These are phyloP conservation scores for Hirsutella thompsonii DNA, from an alignment of 2,329 filamentous ascomycete species.

Conservation along the genomic window DNA sequence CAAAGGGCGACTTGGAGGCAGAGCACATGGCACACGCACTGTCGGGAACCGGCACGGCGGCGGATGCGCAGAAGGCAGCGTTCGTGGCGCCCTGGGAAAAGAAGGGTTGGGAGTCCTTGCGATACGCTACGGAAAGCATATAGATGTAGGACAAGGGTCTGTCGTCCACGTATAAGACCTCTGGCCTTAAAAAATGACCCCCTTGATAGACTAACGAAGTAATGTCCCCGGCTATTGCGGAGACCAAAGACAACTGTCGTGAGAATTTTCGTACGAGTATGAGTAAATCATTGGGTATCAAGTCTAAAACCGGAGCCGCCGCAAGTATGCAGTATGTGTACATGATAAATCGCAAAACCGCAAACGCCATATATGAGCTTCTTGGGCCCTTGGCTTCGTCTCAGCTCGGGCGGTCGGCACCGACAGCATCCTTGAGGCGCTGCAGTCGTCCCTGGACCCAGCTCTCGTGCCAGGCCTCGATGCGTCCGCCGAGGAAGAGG, in stretches of 20 bases:
- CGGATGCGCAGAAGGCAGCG: slow-evolving; percentile 65
- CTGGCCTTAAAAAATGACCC: too few species aligned
- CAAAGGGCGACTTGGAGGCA: slow-evolving; percentile 54
- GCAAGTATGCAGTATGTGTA: too few species aligned
- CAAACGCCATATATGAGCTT: too few species aligned
- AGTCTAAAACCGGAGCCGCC: too few species aligned
- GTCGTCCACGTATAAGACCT: too few species aligned
- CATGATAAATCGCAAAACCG: too few species aligned
- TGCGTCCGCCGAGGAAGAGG: slow-evolving; percentile 72
- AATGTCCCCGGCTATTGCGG: too few species aligned
- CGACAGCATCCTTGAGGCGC: slow-evolving; percentile 49
- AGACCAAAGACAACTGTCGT: too few species aligned
- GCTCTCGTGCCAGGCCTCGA: slow-evolving; percentile 65
- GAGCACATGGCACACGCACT: slow-evolving; percentile 60
- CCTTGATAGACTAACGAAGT: too few species aligned
- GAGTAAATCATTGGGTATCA: background rate
- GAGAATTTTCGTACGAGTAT: too few species aligned
- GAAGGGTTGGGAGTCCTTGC: slow-evolving; percentile 51
- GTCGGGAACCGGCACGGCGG: slow-evolving; percentile 56
- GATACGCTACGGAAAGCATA: slow-evolving; percentile 13
- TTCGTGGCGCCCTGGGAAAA: slow-evolving; percentile 70
- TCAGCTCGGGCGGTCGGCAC: slow-evolving; percentile 13
- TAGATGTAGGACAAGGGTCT: background rate
- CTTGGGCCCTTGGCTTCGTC: too few species aligned
- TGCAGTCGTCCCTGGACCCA: slow-evolving; percentile 65